phyloP scores from a whole-genome alignment of 176 grass and related monocot species.

The Oropetium thomaeum region DNA sequence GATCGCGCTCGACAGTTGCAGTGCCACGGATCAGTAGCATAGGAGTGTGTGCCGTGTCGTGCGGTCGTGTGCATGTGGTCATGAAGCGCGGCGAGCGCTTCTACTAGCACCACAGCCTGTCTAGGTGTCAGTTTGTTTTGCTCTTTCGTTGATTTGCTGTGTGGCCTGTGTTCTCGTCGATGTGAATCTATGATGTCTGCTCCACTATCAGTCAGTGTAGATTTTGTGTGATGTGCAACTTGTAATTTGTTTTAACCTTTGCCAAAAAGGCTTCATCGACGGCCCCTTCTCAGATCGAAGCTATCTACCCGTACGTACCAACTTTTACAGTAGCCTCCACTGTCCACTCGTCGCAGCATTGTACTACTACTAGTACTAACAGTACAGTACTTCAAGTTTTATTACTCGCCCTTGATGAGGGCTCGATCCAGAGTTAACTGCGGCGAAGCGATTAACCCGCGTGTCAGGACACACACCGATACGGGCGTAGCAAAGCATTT shows the following conservation, averaged over 20 bases:
- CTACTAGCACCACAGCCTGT: not conserved
- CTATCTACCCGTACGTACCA: not conserved
- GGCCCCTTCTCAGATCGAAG: not conserved
- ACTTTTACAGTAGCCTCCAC: not conserved
- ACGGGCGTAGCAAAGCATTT: not conserved
- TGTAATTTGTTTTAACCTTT: not conserved
- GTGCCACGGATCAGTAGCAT: too few species aligned
- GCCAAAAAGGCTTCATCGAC: not conserved
- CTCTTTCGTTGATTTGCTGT: not conserved
- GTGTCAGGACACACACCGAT: not conserved
- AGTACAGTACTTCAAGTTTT: not conserved
- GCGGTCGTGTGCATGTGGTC: conserved; percentile 16
- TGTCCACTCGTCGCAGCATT: not conserved
- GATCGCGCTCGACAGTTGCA: too few species aligned
- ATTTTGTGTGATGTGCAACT: conserved; percentile 37
- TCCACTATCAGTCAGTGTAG: not conserved
- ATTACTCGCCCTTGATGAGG: too few species aligned
- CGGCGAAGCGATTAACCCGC: not conserved
- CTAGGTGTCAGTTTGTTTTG: conserved; percentile 30
- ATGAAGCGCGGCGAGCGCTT: not conserved
- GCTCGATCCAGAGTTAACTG: conserved; percentile 3
- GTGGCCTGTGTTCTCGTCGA: not conserved
- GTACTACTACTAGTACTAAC: too few species aligned
- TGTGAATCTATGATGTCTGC: conserved; percentile 24
- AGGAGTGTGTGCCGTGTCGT: conserved; percentile 20